Evolutionary conservation across 345 rosid genomes (phyloP), one percentile per base, ranked within the genome.

Genomic region (Linum usitatissimum): DNA sequence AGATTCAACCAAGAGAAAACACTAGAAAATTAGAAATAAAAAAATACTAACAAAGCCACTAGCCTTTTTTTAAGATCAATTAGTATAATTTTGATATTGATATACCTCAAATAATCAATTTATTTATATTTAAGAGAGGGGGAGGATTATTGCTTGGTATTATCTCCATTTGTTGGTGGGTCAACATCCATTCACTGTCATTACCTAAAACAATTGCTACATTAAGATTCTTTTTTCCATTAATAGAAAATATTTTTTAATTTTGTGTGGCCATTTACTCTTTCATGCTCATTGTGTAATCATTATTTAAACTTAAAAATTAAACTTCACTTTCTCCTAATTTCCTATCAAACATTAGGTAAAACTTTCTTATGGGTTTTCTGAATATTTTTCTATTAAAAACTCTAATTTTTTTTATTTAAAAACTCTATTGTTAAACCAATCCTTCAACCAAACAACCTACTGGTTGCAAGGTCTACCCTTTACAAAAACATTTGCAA

Each of bases 121-220:
- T 6, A 12, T 40, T 6, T 7, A 40, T 40, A 40, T 40, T 40
- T 6, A 7, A 12, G 48, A 40, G 48, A 40, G 68, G 77, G 83
- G 72, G 77, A n/a, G 80, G 84, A 77, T 79, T 84, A 23, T 23
- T 76, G 82, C 84, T 86, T 90, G 86, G 84, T 84, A 78, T 87
- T 89, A 87, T 89, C 91, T 72, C 51, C 76, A 71, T 72, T 87
- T 76, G 97, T 93, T 93, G 96, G 84, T 79, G 70, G 88, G 96
- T 93, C 96, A 83, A 75, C 97, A 81, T 90, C 99, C 77, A 66
- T 71, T 84, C 85, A 85, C 70, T 86, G 81, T 86, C 97, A 86
- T 84, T 88, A 89, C 99, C 96, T 87, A 89, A 76, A 86, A 81
- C 81, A 76, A 83, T 34, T 82, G 92, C 95, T 84, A 74, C 81